Evolutionary conservation across 78 protist species (phyloP), one percentile per base, ranked within the genome.

Genomic region (Dictyostelium capitatum): DNA sequence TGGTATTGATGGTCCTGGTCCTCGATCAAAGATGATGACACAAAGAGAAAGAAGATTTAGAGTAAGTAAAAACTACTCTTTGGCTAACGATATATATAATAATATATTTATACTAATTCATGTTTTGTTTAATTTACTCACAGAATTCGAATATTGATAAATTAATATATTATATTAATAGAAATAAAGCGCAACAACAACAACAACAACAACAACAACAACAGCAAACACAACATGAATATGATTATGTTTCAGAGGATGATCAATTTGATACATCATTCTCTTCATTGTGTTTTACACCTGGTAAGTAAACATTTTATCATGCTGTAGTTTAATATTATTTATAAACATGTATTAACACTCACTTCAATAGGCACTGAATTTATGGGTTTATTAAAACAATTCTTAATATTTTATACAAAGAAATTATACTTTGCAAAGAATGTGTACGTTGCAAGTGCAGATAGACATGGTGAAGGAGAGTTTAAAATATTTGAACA

Each of bases 401-500:
- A 51, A 1, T 30, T 15, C 32, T 20, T 83, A 32, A 32, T 72
- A 12, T 46, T 41, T 28, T 84, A 32, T 28, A n/a, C 82, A 72
- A 53, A 84, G 51, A 75, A 75, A 47, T 50, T 47, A 37, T 30
- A 30, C 17, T 69, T 67, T 47, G 30, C 80, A 67, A 32, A n/a
- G 9, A 57, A 57, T 19, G 20, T 69, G 25, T 41, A 4, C 17
- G 57, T 84, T 9, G 37, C 70, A 4, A 53, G 77, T 10, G 50
- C 62, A 3, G 82, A 84, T 56, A 65, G 82, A 19, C 23, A 51
- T 0, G 91, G 81, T 48, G 91, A 84, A 47, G 91, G 91, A 8
- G 91, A 84, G 59, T 84, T 80, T 70, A 84, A 84, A 74, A 84
- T 84, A 3, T 72, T 74, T 30, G 73, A 84, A 43, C 82, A 84